Evolutionary conservation across 352 stramenopile species (phyloP), one percentile per base, ranked within the genome.

Genomic region (Phytophthora quininea): DNA sequence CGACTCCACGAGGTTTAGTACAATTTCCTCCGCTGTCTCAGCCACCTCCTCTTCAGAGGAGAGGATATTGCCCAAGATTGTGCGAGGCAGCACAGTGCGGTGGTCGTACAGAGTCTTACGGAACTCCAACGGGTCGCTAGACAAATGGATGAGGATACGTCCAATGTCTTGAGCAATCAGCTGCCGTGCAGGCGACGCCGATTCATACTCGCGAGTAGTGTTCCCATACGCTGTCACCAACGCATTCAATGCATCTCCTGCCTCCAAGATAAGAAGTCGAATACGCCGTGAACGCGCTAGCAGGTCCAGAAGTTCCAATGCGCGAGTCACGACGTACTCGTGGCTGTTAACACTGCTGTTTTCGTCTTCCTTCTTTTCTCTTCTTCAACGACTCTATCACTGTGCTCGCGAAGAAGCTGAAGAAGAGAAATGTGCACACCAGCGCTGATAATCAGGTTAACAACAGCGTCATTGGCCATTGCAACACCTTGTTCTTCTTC

Each of bases 71-170:
- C 75, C 40, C 14, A 95, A 66, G 57, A 95, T 89, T 11, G 80
- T 71, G 24, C 55, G 58, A 1, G 82, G 84, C 0, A 93, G 58
- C 45, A 89, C 68, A 2, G 65, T 42, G 2, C 79, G 77, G 54
- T 93, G 82, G 51, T 95, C 83, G 54, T 91, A 92, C 62, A 95
- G 47, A 29, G 82, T 89, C 60, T 93, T 92, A 30, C 86, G 84
- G 57, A 95, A 95, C 58, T 91, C 86, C 3, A 93, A 65, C 10
- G 86, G 82, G 49, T 95, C 83, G n/a, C 56, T 84, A 0, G 86
- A 90, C 30, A 95, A 68, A 19, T 90, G 73, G 14, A 91, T 84
- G 24, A 95, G 64, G 19, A 93, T 80, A 2, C 69, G 73, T 4
- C 84, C 84, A 14, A 86, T 73, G 7, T 89, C 71, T 27, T 69